phyloP scores from a whole-genome alignment of 1,284 basidiomycete species.

The Irpex lacteus region DNA sequence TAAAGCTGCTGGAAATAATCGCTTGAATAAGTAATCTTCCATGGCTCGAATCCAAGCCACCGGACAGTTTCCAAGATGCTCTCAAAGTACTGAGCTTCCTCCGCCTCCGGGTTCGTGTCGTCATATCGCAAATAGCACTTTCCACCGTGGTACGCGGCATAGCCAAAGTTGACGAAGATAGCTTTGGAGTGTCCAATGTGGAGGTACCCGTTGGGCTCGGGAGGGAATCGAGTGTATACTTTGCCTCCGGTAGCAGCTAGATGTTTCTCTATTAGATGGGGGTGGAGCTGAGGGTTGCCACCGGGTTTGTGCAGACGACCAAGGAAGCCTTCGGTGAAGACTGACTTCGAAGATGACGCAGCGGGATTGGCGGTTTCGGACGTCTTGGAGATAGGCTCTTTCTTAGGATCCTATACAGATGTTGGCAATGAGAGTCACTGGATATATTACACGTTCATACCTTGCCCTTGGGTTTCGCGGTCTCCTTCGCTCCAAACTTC shows the following conservation, averaged over 20 bases:
- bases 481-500: conserved; percentile 78
- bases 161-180: conserved; percentile 98
- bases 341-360: conserved; percentile 51
- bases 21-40: conserved; percentile 98
- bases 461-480: conserved; percentile 70
- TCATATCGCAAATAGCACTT: conserved; percentile 95
- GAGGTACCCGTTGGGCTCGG: conserved; percentile 96
- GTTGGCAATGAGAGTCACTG: background rate
- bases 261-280: conserved; percentile 80
- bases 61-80: conserved; percentile 94
- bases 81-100: conserved; percentile 95
- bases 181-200: conserved; percentile 99
- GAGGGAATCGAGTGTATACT: conserved; percentile 97
- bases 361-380: conserved; percentile 33
- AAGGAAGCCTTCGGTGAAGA: conserved; percentile 96
- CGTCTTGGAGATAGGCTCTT: conserved; percentile 33
- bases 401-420: conserved; percentile 52
- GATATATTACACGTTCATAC: conserved; percentile 33
- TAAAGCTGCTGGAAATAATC: conserved; percentile 94
- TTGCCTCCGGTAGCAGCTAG: conserved; percentile 78
- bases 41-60: conserved; percentile 98
- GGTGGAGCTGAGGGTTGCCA: conserved; percentile 87
- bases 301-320: conserved; percentile 93
- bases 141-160: conserved; percentile 89
- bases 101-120: conserved; percentile 98